These are phyloP conservation scores for Drosera spatulata DNA, from an alignment of 179 eudicot species.

Conservation along the genomic window DNA sequence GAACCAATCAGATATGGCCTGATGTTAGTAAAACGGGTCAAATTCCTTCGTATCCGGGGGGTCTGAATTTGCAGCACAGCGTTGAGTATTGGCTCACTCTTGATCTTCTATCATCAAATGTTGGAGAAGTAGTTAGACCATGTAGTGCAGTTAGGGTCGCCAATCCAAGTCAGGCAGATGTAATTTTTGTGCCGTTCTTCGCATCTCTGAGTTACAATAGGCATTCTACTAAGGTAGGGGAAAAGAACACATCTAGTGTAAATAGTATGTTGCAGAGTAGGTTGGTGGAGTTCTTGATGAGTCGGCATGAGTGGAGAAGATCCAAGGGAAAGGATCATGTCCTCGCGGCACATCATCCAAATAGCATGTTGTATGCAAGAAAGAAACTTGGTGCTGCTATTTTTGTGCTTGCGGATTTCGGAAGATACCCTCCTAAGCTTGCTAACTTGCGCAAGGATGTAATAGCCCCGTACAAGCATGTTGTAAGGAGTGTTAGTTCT, in stretches of 20 bases:
- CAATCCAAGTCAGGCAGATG: slow-evolving; percentile 59
- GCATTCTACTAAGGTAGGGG: slow-evolving; percentile 48
- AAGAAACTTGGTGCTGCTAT: slow-evolving; percentile 58
- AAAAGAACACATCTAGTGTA: slow-evolving; percentile 34
- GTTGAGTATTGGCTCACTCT: slow-evolving; percentile 95
- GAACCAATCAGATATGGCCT: slow-evolving; percentile 56
- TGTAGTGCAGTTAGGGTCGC: slow-evolving; percentile 68
- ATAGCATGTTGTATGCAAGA: slow-evolving; percentile 76
- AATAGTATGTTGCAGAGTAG: slow-evolving; percentile 55
- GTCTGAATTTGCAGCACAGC: slow-evolving; percentile 89
- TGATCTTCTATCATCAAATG: slow-evolving; percentile 72
- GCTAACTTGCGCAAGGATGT: slow-evolving; percentile 88
- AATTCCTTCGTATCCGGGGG: slow-evolving; percentile 88
- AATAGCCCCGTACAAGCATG: slow-evolving; percentile 93
- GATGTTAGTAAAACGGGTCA: slow-evolving; percentile 27
- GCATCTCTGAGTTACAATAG: slow-evolving; percentile 87
- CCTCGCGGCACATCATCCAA: slow-evolving; percentile 94
- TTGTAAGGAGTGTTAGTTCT: slow-evolving; percentile 40
- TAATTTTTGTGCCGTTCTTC: slow-evolving; percentile 84
- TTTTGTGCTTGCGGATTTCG: slow-evolving; percentile 97
- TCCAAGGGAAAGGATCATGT: slow-evolving; percentile 71
- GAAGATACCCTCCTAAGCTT: slow-evolving; percentile 50
- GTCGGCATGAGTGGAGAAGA: slow-evolving; percentile 65
- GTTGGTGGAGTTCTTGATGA: slow-evolving; percentile 57
- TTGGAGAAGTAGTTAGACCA: slow-evolving; percentile 36